phyloP scores from a whole-genome alignment of 2,329 filamentous ascomycete species.

The Pochonia chlamydosporia region DNA sequence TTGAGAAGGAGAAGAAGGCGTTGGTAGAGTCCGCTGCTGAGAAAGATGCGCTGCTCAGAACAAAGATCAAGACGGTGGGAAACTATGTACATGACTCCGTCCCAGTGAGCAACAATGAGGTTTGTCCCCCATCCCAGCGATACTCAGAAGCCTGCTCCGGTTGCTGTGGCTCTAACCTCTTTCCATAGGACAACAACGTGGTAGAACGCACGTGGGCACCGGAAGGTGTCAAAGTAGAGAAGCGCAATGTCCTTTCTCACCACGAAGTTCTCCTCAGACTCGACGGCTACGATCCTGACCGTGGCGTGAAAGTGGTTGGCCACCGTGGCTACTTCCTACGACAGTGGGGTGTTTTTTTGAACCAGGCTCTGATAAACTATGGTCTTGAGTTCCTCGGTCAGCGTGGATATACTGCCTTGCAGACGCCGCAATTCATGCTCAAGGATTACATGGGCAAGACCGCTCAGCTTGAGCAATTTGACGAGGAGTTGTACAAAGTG shows the following conservation, averaged over 20 bases:
- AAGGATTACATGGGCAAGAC: conserved; percentile 97
- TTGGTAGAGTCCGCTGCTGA: conserved; percentile 67
- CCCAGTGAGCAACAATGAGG: conserved; percentile 75
- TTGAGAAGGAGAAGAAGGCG: conserved; percentile 78
- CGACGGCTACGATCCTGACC: conserved; percentile 88
- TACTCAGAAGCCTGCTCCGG: background rate
- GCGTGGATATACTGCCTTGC: conserved; percentile 76
- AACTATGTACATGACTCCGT: conserved; percentile 75
- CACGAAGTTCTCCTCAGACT: conserved; percentile 87
- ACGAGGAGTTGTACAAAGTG: conserved; percentile 97
- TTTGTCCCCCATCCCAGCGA: conserved; percentile 18
- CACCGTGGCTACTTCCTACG: conserved; percentile 92
- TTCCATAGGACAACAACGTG: conserved; percentile 65
- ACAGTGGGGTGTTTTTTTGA: conserved; percentile 84
- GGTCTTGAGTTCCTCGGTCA: conserved; percentile 81
- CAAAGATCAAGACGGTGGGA: conserved; percentile 75
- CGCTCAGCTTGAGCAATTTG: conserved; percentile 92
- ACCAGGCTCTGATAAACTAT: conserved; percentile 92
- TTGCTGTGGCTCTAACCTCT: background rate
- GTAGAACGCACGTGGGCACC: conserved; percentile 76
- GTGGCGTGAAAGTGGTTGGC: conserved; percentile 89
- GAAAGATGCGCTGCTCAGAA: conserved; percentile 69
- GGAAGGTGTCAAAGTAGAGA: conserved; percentile 66
- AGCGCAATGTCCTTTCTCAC: conserved; percentile 77
- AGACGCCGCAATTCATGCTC: conserved; percentile 91